Percentiles rank a stretch among this genome's conserved stretches.
These are phyloP conservation scores for Xylariaceae sp. DNA, from an alignment of 2,329 filamentous ascomycete genomes.

Conservation along the genomic window DNA sequence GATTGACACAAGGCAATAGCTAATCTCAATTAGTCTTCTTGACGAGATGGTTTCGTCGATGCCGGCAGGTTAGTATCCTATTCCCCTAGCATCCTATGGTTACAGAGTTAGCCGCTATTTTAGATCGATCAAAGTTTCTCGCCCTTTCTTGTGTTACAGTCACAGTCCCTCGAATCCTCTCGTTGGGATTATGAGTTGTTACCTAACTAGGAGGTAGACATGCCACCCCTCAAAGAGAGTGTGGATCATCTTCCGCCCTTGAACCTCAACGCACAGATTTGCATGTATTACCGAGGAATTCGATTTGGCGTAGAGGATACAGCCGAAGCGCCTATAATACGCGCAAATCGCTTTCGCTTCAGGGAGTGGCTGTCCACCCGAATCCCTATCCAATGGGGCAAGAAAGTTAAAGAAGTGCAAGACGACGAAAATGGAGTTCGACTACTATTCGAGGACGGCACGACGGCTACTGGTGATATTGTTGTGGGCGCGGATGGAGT, in stretches of 20 bases:
- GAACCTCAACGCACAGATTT: slow-evolving; percentile 15
- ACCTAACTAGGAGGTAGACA: slow-evolving; percentile 2
- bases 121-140: too few species aligned
- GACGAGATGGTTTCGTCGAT: slow-evolving; percentile 13
- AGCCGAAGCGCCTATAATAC: slow-evolving; percentile 13
- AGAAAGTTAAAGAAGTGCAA: slow-evolving; percentile 23
- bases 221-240: slow-evolving; percentile 18
- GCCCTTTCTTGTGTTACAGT: too few species aligned
- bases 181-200: too few species aligned
- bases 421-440: slow-evolving; percentile 17
- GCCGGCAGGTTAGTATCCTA: slow-evolving; percentile 10
- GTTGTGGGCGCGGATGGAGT: slow-evolving; percentile 35
- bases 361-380: slow-evolving; percentile 32
- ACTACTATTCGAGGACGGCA: slow-evolving; percentile 33
- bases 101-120: neutral
- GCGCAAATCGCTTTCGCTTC: slow-evolving; percentile 28
- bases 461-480: slow-evolving; percentile 29
- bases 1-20: neutral
- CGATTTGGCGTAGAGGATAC: slow-evolving; percentile 7
- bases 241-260: slow-evolving; percentile 20
- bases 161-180: too few species aligned
- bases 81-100: neutral
- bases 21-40: slow-evolving; percentile 6
- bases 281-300: slow-evolving; percentile 6
- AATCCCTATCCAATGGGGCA: slow-evolving; percentile 34